Evolutionary conservation across 2,329 filamentous ascomycete genomes (phyloP).

Genomic region (Alternaria ethzedia): DNA sequence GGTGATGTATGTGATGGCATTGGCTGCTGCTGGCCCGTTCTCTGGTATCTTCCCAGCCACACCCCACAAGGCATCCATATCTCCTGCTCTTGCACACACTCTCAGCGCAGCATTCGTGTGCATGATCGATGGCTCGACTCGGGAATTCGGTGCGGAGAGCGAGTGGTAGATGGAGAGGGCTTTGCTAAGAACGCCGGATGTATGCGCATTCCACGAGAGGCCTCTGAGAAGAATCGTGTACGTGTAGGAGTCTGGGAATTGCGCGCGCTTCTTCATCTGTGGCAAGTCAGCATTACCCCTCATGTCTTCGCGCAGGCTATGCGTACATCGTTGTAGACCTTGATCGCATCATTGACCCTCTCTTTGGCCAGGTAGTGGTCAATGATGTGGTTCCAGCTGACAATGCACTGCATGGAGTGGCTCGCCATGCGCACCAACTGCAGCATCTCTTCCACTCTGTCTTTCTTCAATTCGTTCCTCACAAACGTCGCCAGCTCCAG

Average conservation of each 20-base stretch:
- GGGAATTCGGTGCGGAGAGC: constrained; percentile 68
- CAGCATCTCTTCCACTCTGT: constrained; percentile 70
- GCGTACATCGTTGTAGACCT: constrained; percentile 84
- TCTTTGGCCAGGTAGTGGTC: constrained; percentile 69
- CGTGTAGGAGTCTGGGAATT: constrained; percentile 80
- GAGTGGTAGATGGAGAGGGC: constrained; percentile 79
- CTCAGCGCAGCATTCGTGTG: constrained; percentile 89
- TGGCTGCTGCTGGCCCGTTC: constrained; percentile 66
- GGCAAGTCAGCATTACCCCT: constrained; percentile 16
- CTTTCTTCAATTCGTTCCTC: constrained; percentile 63
- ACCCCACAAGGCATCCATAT: constrained; percentile 82
- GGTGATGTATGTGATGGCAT: constrained; percentile 78
- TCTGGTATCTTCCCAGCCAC: constrained; percentile 76
- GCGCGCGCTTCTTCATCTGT: constrained; percentile 90
- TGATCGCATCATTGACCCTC: constrained; percentile 70
- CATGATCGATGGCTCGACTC: constrained; percentile 74
- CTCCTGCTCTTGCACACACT: constrained; percentile 74
- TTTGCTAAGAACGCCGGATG: constrained; percentile 66
- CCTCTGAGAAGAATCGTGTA: constrained; percentile 85
- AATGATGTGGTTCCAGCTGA: constrained; percentile 89
- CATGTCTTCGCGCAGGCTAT: neutral
- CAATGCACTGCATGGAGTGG: constrained; percentile 67
- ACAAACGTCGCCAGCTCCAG: constrained; percentile 75
- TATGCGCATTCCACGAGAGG: constrained; percentile 66
- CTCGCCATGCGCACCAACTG: constrained; percentile 73